These are phyloP conservation scores for Phaeosphaeria sp. DNA, from an alignment of 2,329 filamentous ascomycete genomes.

Conservation along the genomic window DNA sequence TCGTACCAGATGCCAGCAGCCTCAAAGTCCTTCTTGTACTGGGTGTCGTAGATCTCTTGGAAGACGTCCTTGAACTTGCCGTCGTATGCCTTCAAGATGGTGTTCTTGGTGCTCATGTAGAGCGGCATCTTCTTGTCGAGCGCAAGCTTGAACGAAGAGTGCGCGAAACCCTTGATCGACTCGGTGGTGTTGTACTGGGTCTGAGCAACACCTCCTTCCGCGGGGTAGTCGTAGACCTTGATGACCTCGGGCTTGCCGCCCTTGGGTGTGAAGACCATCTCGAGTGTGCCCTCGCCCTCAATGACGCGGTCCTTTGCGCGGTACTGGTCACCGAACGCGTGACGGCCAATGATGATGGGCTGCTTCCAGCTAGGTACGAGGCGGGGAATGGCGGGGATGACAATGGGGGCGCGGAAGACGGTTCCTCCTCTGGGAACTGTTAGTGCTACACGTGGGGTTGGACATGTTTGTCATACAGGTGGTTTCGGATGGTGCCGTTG, in stretches of 20 bases:
- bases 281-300: constrained; percentile 81
- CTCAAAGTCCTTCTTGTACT: constrained; percentile 89
- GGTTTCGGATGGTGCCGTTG: constrained; percentile 83
- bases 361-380: constrained; percentile 98
- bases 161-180: constrained; percentile 92
- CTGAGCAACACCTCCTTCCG: constrained; percentile 86
- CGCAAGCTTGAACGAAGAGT: constrained; percentile 95
- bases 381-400: constrained; percentile 90
- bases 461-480: constrained; percentile 55
- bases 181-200: constrained; percentile 99
- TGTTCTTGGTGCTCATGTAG: constrained; percentile 99
- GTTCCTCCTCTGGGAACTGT: constrained; percentile 72
- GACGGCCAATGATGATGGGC: constrained; percentile 98
- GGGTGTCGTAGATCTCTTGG: constrained; percentile 89
- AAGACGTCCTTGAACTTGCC: constrained; percentile 99
- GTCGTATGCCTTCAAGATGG: constrained; percentile 98
- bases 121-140: constrained; percentile 86
- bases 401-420: constrained; percentile 98
- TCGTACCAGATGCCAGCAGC: constrained; percentile 97
- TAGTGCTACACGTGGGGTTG: constrained; percentile 12
- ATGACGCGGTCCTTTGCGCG: constrained; percentile 91
- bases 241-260: constrained; percentile 83
- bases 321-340: constrained; percentile 99
- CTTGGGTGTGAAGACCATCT: constrained; percentile 91
- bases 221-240: constrained; percentile 88